Evolutionary conservation across 805 yeast species (phyloP).

Genomic region (Schwanniomyces yamadae): DNA sequence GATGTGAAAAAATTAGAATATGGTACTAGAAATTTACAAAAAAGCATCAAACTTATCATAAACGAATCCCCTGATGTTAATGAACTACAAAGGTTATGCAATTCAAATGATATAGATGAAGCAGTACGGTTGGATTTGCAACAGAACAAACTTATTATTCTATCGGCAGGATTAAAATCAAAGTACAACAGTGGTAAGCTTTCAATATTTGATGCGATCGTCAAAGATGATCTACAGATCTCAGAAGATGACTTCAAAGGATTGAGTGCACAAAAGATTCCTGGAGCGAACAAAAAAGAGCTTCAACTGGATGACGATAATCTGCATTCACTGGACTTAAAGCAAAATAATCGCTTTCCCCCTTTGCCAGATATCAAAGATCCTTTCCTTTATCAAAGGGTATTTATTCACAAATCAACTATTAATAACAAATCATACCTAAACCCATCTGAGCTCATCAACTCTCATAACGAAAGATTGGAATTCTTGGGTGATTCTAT

Average conservation of each 20-base stretch:
- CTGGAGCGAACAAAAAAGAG: not conserved
- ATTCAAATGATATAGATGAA: slow-evolving; percentile 32
- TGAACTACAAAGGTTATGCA: slow-evolving; percentile 35
- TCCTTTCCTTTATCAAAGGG: slow-evolving; percentile 59
- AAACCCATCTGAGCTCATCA: slow-evolving; percentile 54
- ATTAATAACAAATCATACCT: slow-evolving; percentile 57
- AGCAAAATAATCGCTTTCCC: slow-evolving; percentile 40
- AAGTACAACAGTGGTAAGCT: slow-evolving; percentile 49
- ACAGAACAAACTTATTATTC: slow-evolving; percentile 51
- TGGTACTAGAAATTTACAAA: slow-evolving; percentile 45
- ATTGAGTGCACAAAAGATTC: not conserved
- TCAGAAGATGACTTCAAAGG: slow-evolving; percentile 11
- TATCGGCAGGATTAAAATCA: slow-evolving; percentile 61
- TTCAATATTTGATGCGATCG: slow-evolving; percentile 55
- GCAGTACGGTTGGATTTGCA: slow-evolving; percentile 51
- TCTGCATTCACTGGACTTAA: not conserved
- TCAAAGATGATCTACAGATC: slow-evolving; percentile 35
- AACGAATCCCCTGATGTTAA: slow-evolving; percentile 55
- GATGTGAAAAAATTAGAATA: slow-evolving; percentile 42
- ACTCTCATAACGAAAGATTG: slow-evolving; percentile 77
- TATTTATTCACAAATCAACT: slow-evolving; percentile 78
- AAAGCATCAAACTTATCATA: slow-evolving; percentile 49
- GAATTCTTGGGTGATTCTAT: slow-evolving; percentile 92
- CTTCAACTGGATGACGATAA: not conserved
- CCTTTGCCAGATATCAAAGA: slow-evolving; percentile 65